phyloP scores from a whole-genome alignment of 2,329 filamentous ascomycete species.

The Aureobasidium sp. region DNA sequence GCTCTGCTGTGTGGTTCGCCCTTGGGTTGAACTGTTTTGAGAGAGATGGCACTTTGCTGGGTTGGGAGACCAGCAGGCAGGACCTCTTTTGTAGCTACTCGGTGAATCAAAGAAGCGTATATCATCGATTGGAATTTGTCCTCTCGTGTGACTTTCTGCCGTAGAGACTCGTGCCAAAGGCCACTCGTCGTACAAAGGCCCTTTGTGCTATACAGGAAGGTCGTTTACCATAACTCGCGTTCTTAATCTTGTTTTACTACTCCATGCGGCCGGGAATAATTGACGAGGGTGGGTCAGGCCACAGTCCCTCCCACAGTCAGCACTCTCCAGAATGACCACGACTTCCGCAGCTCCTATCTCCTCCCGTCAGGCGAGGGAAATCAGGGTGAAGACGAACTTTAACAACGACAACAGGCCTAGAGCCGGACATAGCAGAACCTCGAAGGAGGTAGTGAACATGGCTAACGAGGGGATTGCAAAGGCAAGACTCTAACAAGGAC shows the following conservation, averaged over 20 bases:
- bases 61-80: neutral
- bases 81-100: no score
- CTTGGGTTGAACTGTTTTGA: neutral
- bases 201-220: no score
- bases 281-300: no score
- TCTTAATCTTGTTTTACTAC: no score
- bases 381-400: neutral
- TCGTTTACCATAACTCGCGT: no score
- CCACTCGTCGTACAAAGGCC: no score
- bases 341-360: neutral
- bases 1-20: conserved; percentile 27
- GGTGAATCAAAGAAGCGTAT: no score
- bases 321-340: neutral
- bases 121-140: no score
- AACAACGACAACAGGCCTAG: neutral
- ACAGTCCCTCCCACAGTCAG: neutral
- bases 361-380: neutral
- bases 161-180: no score
- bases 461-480: neutral
- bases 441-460: neutral
- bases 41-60: neutral
- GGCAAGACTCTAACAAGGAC: no score
- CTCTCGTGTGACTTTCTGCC: no score
- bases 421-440: neutral
- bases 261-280: no score